phyloP scores from a whole-genome alignment of 805 yeast genomes.

The Hanseniaspora occidentalis region DNA sequence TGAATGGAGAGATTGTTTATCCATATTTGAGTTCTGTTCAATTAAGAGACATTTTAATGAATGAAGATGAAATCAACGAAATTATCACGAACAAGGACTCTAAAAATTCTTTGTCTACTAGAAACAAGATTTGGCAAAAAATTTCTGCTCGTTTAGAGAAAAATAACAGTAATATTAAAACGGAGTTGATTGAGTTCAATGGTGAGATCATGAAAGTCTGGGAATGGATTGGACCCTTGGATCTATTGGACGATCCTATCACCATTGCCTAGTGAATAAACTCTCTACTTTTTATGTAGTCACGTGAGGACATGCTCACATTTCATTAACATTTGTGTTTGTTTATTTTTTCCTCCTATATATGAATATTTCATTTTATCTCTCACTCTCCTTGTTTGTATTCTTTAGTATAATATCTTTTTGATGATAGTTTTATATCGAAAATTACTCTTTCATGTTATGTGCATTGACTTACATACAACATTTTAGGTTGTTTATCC shows the following conservation, averaged over 20 bases:
- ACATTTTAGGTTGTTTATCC: no score
- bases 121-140: constrained; percentile 43
- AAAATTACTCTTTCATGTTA: neutral
- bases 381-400: neutral
- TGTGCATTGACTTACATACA: no score
- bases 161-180: constrained; percentile 49
- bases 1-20: constrained; percentile 23
- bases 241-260: neutral
- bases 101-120: constrained; percentile 17
- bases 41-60: constrained; percentile 50
- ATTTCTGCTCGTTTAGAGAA: constrained; percentile 44
- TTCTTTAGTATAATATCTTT: neutral
- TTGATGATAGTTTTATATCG: neutral
- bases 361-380: neutral
- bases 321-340: no score
- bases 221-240: constrained; percentile 58
- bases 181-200: constrained; percentile 53
- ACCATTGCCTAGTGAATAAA: no score
- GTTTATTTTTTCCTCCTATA: neutral
- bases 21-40: constrained; percentile 57
- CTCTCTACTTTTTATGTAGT: no score
- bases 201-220: constrained; percentile 84
- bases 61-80: no score
- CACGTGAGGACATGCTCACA: no score
- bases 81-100: no score